A percentile compares a stretch with the other conserved stretches of the same genome.
Evolutionary conservation across 1,284 basidiomycete species (phyloP).

Genomic region (Ustilago sp.): DNA sequence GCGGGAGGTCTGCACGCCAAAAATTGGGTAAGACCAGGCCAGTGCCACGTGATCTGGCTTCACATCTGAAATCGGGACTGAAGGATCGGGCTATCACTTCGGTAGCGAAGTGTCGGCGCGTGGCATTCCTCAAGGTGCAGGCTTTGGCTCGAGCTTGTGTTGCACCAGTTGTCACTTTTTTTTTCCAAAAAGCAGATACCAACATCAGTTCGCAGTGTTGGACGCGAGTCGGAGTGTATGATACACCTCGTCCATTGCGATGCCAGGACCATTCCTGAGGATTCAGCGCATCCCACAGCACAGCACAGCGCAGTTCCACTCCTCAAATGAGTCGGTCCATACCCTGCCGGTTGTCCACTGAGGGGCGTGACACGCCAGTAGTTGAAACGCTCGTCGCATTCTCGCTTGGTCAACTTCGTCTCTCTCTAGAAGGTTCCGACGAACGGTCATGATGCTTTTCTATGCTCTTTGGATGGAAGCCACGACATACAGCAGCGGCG

Average conservation of each 20-base stretch:
- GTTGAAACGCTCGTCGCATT: conserved; percentile 14
- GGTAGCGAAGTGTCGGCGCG: background rate
- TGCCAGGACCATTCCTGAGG: conserved; percentile 28
- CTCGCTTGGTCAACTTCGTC: conserved; percentile 11
- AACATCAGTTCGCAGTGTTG: conserved; percentile 12
- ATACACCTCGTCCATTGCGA: conserved; percentile 37
- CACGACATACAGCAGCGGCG: background rate
- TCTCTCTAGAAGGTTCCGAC: conserved; percentile 14
- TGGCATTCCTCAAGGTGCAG: conserved; percentile 33
- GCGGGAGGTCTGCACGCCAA: conserved; percentile 11
- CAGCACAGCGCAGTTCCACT: background rate
- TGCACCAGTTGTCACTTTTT: conserved; percentile 2
- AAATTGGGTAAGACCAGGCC: conserved; percentile 24
- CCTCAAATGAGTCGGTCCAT: background rate
- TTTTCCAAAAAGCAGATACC: background rate
- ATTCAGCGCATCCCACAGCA: background rate
- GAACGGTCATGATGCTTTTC: background rate
- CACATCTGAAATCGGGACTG: background rate
- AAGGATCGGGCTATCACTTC: background rate
- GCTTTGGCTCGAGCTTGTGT: background rate
- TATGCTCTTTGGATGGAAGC: background rate
- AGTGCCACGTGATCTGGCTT: background rate
- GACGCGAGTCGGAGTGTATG: conserved; percentile 11
- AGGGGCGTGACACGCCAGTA: background rate
- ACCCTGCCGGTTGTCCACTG: background rate